Evolutionary conservation across 495 filamentous ascomycete genomes (phyloP).

Genomic region (Xylona heveae): DNA sequence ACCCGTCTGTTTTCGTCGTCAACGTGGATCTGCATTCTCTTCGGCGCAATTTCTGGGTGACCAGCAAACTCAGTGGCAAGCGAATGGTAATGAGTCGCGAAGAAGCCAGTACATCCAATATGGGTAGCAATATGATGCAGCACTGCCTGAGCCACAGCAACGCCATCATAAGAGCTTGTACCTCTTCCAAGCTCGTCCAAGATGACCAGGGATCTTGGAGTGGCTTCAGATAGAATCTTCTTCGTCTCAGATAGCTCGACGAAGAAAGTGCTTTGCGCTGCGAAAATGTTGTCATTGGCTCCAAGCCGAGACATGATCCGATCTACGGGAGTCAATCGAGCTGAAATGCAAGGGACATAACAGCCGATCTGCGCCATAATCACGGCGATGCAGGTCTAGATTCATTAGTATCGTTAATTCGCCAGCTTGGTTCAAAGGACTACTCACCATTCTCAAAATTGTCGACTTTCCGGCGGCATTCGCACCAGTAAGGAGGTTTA

Average conservation of each 20-base stretch:
- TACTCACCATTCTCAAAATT: constrained; percentile 76
- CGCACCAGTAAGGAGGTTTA: constrained; percentile 84
- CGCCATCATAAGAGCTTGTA: constrained; percentile 77
- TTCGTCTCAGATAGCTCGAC: constrained; percentile 95
- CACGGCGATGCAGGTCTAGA: constrained; percentile 71
- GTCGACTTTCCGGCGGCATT: constrained; percentile 98
- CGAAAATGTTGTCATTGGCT: constrained; percentile 98
- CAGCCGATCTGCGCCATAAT: constrained; percentile 99
- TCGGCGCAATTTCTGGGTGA: constrained; percentile 71
- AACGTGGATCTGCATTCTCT: constrained; percentile 84
- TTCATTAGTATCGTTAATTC: no score
- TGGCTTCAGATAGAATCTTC: constrained; percentile 93
- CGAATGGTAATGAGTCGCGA: constrained; percentile 94
- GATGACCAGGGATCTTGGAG: constrained; percentile 85
- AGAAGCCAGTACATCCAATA: constrained; percentile 87
- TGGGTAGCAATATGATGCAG: constrained; percentile 87
- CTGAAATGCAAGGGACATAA: constrained; percentile 67
- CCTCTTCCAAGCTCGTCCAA: constrained; percentile 93
- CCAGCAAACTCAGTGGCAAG: constrained; percentile 71
- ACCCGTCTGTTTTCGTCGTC: constrained; percentile 66
- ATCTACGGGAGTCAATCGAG: constrained; percentile 77
- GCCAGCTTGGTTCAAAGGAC: no score
- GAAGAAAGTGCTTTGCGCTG: constrained; percentile 94
- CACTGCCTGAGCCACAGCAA: constrained; percentile 90
- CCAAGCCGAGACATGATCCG: constrained; percentile 98